Base-by-base conservation (phyloP, 805 yeast species). In the Kuraishia molischiana region DNA sequence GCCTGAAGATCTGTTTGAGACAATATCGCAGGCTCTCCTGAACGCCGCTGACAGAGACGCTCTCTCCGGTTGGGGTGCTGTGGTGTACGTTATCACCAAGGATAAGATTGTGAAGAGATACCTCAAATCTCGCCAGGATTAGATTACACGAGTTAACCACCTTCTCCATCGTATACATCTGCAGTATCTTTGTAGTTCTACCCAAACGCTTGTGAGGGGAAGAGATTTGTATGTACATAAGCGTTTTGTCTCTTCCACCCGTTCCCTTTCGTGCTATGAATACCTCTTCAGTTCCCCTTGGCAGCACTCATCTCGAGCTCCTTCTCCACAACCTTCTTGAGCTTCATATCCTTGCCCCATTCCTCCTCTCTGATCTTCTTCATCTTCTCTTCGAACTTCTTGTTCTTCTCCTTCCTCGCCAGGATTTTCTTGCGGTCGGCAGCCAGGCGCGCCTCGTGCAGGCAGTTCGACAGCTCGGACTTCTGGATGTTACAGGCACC, bases 41-140 rank as follows among this genome's bases (percentile, higher is more conserved):
- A 86, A 84, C 57, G 97, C 96, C 15, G 94, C 84, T 28, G 98
- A 92, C 61, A 83, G 98, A 69, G 98, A 92, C 62, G 95, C 97
- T 4, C 69, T 92, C 41, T 80, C 95, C 22, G 99, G 99, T 47
- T 92, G 97, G 96, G 98, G 98, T 53, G 96, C 95, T 6, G 83
- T 85, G 14, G 97, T 92, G 19, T 90, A 90, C 61, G 67, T 92
- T 39, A 76, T 92, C 37, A 85, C 95, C 34, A 87, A 87, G 63
- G 97, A 90, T 56, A 84, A 85, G 61, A 95, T 92, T 41, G 74
- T 78, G 38, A 87, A 81, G 66, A 77, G 94, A 54, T 77, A 83
- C 51, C 74, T 92, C 62, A 89, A 81, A 67, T 86, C 96, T 40
- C 82, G 98, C 62, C 97, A 90, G 68, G 99, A 92, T 72, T 92